Evolutionary conservation across 352 stramenopile genomes (phyloP).

Genomic region (Phytopythium montanum): DNA sequence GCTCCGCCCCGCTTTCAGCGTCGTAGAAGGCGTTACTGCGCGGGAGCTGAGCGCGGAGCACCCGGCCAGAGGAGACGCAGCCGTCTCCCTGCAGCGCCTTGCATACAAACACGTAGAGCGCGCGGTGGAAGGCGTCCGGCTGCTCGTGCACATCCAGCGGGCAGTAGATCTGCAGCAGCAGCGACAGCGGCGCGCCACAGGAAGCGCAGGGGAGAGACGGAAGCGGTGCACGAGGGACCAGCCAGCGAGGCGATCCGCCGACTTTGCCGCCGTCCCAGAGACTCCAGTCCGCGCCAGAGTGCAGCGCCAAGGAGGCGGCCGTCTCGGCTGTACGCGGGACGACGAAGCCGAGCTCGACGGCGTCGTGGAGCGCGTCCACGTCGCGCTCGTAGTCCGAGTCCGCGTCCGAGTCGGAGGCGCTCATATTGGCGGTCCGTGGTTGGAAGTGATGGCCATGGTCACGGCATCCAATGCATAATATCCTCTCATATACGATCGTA

Average conservation of each 20-base stretch:
- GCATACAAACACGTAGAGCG: slow-evolving; percentile 92
- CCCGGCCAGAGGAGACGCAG: slow-evolving; percentile 50
- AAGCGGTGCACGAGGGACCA: slow-evolving; percentile 52
- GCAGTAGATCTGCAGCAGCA: slow-evolving; percentile 92
- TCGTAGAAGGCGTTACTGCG: slow-evolving; percentile 90
- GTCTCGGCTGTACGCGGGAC: slow-evolving; percentile 27
- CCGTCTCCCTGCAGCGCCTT: slow-evolving; percentile 51
- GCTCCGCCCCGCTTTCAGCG: slow-evolving; percentile 24
- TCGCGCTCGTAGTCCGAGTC: slow-evolving; percentile 44
- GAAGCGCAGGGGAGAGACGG: slow-evolving; percentile 48
- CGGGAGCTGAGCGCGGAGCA: slow-evolving; percentile 87
- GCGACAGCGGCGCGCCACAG: slow-evolving; percentile 54
- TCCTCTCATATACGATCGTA: too few relatives aligned
- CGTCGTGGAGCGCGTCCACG: slow-evolving; percentile 27
- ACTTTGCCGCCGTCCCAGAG: slow-evolving; percentile 93
- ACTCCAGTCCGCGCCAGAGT: slow-evolving; percentile 65
- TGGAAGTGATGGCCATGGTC: neutral
- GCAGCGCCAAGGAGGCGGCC: slow-evolving; percentile 26
- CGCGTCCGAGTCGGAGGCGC: too few relatives aligned
- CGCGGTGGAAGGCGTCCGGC: slow-evolving; percentile 90
- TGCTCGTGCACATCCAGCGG: slow-evolving; percentile 87
- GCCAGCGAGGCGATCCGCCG: slow-evolving; percentile 86
- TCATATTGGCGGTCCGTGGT: too few relatives aligned
- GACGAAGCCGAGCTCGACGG: slow-evolving; percentile 81
- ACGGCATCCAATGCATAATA: neutral